Percentiles rank a stretch among this genome's conserved stretches.
Evolutionary conservation across 2,329 filamentous ascomycete species (phyloP).

Genomic region (Colletotrichum sp.): DNA sequence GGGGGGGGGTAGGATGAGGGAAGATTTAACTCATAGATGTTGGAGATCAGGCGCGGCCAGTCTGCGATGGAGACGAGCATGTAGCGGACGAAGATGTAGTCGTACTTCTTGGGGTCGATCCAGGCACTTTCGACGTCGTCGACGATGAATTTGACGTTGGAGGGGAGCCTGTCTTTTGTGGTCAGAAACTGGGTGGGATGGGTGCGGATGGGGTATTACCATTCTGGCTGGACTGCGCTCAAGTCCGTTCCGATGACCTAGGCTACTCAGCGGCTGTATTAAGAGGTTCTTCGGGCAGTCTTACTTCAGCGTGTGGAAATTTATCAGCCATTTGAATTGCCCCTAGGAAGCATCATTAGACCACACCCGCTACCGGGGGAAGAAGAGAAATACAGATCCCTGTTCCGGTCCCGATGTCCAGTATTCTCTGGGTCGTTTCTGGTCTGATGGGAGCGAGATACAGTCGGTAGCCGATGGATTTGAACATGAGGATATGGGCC

Average conservation of each 20-base stretch:
- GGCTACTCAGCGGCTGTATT: background rate
- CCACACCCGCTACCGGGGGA: background rate
- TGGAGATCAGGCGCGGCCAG: background rate
- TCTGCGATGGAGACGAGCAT: background rate
- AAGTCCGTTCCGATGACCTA: slow-evolving; percentile 8
- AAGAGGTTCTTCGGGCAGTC: too few species aligned
- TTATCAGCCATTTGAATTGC: background rate
- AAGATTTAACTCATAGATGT: background rate
- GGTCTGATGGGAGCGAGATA: background rate
- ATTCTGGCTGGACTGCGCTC: background rate
- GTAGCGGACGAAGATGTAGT: slow-evolving; percentile 32
- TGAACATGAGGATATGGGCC: background rate
- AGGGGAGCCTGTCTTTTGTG: slow-evolving; percentile 49
- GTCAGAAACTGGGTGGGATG: background rate
- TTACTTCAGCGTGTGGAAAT: background rate
- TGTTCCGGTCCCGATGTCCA: slow-evolving; percentile 65
- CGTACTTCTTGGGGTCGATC: slow-evolving; percentile 38
- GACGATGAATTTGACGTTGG: slow-evolving; percentile 68
- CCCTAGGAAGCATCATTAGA: background rate
- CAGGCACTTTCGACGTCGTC: slow-evolving; percentile 64
- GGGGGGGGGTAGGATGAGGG: background rate
- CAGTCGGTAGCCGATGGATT: background rate
- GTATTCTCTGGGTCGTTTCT: slow-evolving; percentile 37
- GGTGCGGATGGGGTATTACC: background rate
- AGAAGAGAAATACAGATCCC: slow-evolving; percentile 54